These are phyloP conservation scores for Candida orba DNA, from an alignment of 805 yeast genomes.

Conservation along the genomic window DNA sequence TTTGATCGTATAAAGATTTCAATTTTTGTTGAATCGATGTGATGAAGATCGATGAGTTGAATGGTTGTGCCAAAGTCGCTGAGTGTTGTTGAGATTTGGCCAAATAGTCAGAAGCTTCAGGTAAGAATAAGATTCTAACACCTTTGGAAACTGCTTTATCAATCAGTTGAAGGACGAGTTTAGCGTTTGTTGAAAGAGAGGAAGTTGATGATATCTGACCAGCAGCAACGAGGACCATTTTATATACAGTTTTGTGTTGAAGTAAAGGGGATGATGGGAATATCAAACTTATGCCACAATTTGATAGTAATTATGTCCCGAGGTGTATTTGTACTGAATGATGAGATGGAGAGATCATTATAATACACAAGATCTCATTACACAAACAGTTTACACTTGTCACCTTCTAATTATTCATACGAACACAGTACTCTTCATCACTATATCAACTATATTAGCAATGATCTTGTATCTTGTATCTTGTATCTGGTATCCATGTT, in stretches of 20 bases:
- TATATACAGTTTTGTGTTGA: no score
- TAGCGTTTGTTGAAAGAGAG: conserved; percentile 51
- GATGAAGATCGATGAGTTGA: conserved; percentile 35
- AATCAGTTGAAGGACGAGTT: conserved; percentile 51
- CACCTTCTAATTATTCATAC: no score
- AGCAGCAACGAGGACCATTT: conserved; percentile 62
- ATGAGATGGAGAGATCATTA: no score
- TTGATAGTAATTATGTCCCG: no score
- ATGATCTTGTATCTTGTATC: no score
- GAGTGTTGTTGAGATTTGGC: conserved; percentile 48
- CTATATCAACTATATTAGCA: no score
- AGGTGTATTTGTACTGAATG: no score
- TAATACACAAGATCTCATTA: no score
- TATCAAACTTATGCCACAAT: background rate
- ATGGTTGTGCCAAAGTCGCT: conserved; percentile 46
- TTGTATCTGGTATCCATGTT: no score
- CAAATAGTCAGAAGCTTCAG: conserved; percentile 90
- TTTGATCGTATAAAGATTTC: conserved; percentile 20
- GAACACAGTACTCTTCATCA: no score
- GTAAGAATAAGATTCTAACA: conserved; percentile 70
- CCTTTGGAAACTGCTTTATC: conserved; percentile 52
- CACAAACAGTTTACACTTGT: no score
- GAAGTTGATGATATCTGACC: conserved; percentile 82
- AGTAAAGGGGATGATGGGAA: no score
- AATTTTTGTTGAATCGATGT: conserved; percentile 41